Evolutionary conservation across 106 monocot genomes (phyloP).

Genomic region (Vanilla planifolia): DNA sequence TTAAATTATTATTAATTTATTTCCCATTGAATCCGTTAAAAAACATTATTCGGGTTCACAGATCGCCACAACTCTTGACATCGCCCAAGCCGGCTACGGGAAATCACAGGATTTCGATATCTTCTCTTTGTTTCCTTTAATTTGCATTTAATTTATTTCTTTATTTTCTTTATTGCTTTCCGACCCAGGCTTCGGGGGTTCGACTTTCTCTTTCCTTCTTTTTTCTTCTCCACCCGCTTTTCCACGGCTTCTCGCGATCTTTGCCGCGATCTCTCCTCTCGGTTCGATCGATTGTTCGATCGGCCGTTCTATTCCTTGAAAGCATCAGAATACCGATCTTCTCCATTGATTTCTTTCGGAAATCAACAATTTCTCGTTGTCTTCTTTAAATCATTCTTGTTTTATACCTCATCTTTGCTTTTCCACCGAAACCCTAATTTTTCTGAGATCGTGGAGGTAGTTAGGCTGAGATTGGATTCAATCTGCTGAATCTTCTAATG

Average conservation of each 20-base stretch:
- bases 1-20: no score
- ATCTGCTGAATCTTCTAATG: conserved; percentile 36
- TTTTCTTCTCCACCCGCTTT: background rate
- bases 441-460: background rate
- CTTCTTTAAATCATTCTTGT: background rate
- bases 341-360: background rate
- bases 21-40: no score
- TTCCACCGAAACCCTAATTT: background rate
- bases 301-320: no score
- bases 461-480: no score
- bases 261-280: background rate
- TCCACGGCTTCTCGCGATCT: background rate
- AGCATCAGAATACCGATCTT: background rate
- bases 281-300: conserved; percentile 1
- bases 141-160: no score
- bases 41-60: no score
- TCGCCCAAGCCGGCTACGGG: no score
- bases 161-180: no score
- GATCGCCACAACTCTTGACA: no score
- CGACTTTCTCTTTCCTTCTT: background rate
- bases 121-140: no score
- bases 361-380: background rate
- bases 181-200: background rate
- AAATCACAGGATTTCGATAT: no score
- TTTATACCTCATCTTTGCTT: background rate